Evolutionary conservation across 2,329 filamentous ascomycete species (phyloP).

Genomic region (Fusarium nodosum): DNA sequence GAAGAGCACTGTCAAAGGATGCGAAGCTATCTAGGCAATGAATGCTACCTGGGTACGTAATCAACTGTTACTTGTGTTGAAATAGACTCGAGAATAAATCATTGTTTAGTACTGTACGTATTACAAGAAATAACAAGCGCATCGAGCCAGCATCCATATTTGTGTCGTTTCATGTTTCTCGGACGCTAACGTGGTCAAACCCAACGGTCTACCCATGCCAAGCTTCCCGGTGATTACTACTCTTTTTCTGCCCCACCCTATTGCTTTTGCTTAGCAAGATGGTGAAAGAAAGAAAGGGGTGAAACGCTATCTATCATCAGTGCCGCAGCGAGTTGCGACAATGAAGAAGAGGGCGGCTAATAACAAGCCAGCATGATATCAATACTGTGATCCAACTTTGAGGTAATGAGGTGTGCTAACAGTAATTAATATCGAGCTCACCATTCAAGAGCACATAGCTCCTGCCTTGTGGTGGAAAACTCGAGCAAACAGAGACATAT

Average conservation of each 20-base stretch:
- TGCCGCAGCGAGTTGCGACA: background rate
- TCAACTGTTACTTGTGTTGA: background rate
- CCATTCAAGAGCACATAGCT: background rate
- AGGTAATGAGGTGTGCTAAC: background rate
- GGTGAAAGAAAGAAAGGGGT: constrained; percentile 19
- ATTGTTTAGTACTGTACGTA: background rate
- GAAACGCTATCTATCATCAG: background rate
- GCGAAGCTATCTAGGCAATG: background rate
- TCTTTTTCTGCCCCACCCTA: constrained; percentile 30
- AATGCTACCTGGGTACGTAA: background rate
- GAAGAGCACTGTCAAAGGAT: background rate
- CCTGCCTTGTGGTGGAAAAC: background rate
- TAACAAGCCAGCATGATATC: background rate
- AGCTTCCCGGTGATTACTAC: constrained; percentile 26
- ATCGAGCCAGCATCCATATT: background rate
- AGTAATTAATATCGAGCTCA: background rate
- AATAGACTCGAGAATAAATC: background rate
- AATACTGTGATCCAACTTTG: constrained; percentile 9
- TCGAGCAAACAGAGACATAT: background rate
- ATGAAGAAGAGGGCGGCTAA: background rate
- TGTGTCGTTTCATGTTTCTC: constrained; percentile 49
- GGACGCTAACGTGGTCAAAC: constrained; percentile 46
- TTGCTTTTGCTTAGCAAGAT: constrained; percentile 9
- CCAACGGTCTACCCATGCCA: constrained; percentile 43
- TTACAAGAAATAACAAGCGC: background rate